Evolutionary conservation across 78 protist species (phyloP).

Genomic region (Dictyostelium discoideum): DNA sequence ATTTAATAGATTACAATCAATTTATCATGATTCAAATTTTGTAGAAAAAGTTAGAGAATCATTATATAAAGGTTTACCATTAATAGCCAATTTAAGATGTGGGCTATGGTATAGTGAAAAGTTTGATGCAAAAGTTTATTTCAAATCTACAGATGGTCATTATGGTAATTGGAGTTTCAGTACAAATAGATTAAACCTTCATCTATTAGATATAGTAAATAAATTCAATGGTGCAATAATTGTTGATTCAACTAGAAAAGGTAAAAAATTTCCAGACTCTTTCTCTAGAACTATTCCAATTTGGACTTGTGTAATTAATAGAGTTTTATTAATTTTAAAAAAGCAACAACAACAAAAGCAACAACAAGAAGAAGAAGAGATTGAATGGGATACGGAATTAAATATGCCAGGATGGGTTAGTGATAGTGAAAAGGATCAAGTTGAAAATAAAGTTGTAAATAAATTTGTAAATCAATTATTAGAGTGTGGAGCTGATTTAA

Average conservation of each 20-base stretch:
- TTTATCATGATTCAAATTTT: slow-evolving; percentile 54
- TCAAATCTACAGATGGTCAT: slow-evolving; percentile 86
- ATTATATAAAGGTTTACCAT: background rate
- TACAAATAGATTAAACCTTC: slow-evolving; percentile 46
- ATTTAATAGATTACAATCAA: slow-evolving; percentile 51
- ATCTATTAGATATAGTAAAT: slow-evolving; percentile 4
- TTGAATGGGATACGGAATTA: slow-evolving; percentile 4
- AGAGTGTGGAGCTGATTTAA: slow-evolving; percentile 19
- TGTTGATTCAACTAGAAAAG: slow-evolving; percentile 79
- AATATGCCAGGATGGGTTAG: slow-evolving; percentile 53
- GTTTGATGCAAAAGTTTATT: slow-evolving; percentile 58
- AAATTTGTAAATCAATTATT: slow-evolving; percentile 12
- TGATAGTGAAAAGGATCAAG: slow-evolving; percentile 39
- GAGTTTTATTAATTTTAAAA: background rate
- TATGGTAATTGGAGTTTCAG: slow-evolving; percentile 82
- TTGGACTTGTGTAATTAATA: slow-evolving; percentile 63
- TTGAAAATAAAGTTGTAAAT: slow-evolving; percentile 27
- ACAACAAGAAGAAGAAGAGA: background rate
- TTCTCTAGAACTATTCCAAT: slow-evolving; percentile 80
- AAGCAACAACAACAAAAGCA: background rate
- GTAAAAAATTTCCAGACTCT: slow-evolving; percentile 81
- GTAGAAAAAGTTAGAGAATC: background rate
- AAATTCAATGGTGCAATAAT: slow-evolving; percentile 17
- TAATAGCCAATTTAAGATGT: slow-evolving; percentile 80
- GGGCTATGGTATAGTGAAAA: slow-evolving; percentile 65